Evolutionary conservation across 768 basidiomycete genomes (phyloP).

Genomic region (Leccinum truebloodii): DNA sequence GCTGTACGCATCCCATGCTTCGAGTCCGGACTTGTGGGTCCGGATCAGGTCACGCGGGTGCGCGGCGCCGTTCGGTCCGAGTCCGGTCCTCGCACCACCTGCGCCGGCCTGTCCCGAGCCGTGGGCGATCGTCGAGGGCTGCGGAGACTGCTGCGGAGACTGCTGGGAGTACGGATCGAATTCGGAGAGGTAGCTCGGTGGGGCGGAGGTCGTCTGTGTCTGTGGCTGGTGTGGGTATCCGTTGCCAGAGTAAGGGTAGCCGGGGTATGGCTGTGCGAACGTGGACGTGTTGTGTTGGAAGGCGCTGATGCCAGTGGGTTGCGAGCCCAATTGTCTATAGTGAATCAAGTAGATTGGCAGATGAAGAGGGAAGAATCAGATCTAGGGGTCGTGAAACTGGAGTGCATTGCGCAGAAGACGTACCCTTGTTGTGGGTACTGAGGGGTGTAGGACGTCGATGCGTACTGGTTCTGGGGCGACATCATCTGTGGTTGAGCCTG

Average conservation of each 20-base stretch:
- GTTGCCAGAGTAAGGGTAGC: slow-evolving; percentile 32
- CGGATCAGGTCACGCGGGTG: slow-evolving; percentile 75
- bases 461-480: slow-evolving; percentile 24
- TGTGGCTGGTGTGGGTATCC: slow-evolving; percentile 21
- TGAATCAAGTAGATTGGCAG: background rate
- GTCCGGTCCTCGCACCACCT: background rate
- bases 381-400: background rate
- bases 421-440: slow-evolving; percentile 29
- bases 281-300: slow-evolving; percentile 52
- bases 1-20: slow-evolving; percentile 65
- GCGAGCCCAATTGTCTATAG: slow-evolving; percentile 31
- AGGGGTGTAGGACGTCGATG: slow-evolving; percentile 23
- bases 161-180: slow-evolving; percentile 42
- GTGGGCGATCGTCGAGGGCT: background rate
- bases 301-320: slow-evolving; percentile 29
- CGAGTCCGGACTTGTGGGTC: slow-evolving; percentile 64
- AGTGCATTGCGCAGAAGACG: background rate
- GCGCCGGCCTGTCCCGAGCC: background rate
- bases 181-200: slow-evolving; percentile 35
- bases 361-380: slow-evolving; percentile 6
- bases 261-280: slow-evolving; percentile 54
- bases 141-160: background rate
- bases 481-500: slow-evolving; percentile 22
- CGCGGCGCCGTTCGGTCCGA: slow-evolving; percentile 24
- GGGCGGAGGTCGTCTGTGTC: slow-evolving; percentile 16